Base-by-base conservation (phyloP, 345 rosid species). In the Lagerstroemia speciosa region DNA sequence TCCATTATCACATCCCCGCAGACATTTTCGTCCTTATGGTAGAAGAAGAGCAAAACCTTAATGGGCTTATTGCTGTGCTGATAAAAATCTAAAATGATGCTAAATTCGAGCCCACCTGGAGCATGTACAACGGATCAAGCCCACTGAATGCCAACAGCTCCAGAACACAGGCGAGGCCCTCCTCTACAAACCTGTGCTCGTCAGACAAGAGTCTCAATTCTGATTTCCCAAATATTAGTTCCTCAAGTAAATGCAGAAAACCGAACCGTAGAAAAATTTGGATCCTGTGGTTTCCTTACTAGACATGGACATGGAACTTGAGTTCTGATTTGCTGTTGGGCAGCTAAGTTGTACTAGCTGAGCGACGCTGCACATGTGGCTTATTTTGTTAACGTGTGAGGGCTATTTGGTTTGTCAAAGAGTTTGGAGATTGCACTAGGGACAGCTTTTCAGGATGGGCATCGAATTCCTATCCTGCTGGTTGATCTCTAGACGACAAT, bases 161-260 rank as follows among this genome's bases (percentile, higher is more conserved):
- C 22, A 83, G 65, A 37, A 74, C 76, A 65, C 80, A 87, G 62
- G 64, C 48, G 62, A 85, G 78, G 17, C 78, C 74, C 46, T 64
- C 66, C 69, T 83, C 88, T 6, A 73, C 67, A 62, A 81, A 73
- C 26, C 72, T 52, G 32, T 73, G 64, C 72, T 71, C 8, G 10
- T 77, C 86, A 26, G 57, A 61, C 26, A 81, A 74, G 26, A 68
- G 31, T 60, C 58, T 30, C 0, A 58, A 5, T 62, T 75, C 87
- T 14, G 37, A 71, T 76, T 68, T 68, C 40, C 70, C 73, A 61
- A 82, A 81, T 57, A 82, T 48, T 24, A 78, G 73, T 20, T 76
- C 76, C 76, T 85, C 16, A 31, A 85, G 62, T 31, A 76, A 69
- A 41, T 88, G 83, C 65, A 85, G 58, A 76, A 87, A 74, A 36